phyloP scores from a whole-genome alignment of 2,329 filamentous ascomycete species.

The Nakataea oryzae region DNA sequence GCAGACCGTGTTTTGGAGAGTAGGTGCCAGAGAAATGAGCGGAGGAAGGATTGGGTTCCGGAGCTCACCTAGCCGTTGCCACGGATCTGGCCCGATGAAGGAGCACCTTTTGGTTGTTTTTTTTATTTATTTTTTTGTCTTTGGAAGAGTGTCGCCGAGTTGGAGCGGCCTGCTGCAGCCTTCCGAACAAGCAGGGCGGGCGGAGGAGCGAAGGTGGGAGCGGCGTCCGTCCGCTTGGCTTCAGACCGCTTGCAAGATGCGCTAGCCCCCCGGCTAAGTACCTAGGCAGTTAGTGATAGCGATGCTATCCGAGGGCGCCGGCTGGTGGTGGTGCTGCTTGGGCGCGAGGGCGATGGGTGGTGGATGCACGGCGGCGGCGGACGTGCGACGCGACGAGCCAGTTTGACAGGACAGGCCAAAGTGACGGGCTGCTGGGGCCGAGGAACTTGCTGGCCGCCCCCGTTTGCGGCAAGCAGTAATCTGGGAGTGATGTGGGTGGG shows the following conservation, averaged over 20 bases:
- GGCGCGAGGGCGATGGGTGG: neutral
- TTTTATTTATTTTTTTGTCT: too few relatives aligned
- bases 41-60: neutral
- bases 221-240: neutral
- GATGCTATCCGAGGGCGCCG: neutral
- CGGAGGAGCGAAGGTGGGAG: neutral
- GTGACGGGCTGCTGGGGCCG: too few relatives aligned
- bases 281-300: neutral
- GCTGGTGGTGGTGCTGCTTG: neutral
- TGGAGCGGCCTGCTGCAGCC: neutral
- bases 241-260: neutral
- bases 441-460: too few relatives aligned
- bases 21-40: too few relatives aligned
- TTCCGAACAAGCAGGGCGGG: too few relatives aligned
- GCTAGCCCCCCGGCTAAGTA: neutral
- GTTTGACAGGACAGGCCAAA: neutral
- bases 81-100: neutral
- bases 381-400: neutral
- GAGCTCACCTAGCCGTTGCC: neutral
- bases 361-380: neutral
- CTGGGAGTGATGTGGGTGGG: too few relatives aligned
- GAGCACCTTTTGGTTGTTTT: neutral
- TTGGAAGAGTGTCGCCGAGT: too few relatives aligned
- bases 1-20: constrained; percentile 1
- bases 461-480: too few relatives aligned